phyloP scores from a whole-genome alignment of 2,329 filamentous ascomycete genomes.

The Tolypocladium guangdongense region DNA sequence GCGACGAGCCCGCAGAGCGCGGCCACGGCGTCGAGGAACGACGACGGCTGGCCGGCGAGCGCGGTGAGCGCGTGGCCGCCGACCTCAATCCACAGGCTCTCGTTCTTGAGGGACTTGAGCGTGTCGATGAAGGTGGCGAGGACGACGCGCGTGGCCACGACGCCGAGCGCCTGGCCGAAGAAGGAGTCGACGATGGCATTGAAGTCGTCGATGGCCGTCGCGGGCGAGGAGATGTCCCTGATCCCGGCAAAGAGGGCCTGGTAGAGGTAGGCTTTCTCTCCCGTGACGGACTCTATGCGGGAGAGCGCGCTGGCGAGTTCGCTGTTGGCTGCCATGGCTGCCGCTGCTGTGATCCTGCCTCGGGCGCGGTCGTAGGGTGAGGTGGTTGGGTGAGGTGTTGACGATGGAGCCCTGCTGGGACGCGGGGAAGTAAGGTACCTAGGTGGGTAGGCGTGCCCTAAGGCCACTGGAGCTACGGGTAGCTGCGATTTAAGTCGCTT shows the following conservation, averaged over 20 bases:
- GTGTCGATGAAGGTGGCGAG: conserved; percentile 54
- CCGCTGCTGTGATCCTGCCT: neutral
- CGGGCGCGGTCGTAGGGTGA: neutral
- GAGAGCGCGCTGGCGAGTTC: conserved; percentile 34
- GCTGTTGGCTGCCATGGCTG: conserved; percentile 24
- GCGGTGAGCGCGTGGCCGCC: conserved; percentile 61
- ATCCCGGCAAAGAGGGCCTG: conserved; percentile 33
- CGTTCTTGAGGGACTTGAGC: conserved; percentile 49
- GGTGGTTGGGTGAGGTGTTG: neutral
- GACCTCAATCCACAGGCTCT: conserved; percentile 62
- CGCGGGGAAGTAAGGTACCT: no score
- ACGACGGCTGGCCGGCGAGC: conserved; percentile 51
- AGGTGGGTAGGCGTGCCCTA: neutral
- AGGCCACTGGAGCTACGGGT: neutral
- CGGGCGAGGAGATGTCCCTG: conserved; percentile 27
- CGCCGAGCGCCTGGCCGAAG: conserved; percentile 58
- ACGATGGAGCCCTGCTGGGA: neutral
- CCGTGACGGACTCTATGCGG: conserved; percentile 22
- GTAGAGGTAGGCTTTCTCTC: conserved; percentile 35
- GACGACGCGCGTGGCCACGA: conserved; percentile 64
- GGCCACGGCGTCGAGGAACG: conserved; percentile 75
- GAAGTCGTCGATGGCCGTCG: conserved; percentile 42
- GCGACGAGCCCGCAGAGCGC: conserved; percentile 71
- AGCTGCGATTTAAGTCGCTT: neutral
- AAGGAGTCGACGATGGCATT: conserved; percentile 57